phyloP scores from a whole-genome alignment of 805 yeast genomes.

The Brettanomyces sp. region DNA sequence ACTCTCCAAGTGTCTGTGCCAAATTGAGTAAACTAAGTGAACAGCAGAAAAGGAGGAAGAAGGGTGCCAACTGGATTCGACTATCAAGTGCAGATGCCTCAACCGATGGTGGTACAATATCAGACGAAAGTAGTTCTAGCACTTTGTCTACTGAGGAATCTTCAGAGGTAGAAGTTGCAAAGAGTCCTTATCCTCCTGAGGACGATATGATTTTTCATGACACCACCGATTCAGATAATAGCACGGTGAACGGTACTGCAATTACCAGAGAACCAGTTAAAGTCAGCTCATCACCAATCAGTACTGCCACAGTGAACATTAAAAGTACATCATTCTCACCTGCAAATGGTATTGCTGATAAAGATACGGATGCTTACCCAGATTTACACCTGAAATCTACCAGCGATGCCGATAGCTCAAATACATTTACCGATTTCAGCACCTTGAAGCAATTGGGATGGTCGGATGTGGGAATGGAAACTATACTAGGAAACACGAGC shows the following conservation, averaged over 20 bases:
- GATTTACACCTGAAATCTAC: too few species aligned
- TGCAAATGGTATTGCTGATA: background rate
- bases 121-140: background rate
- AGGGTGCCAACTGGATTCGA: slow-evolving; percentile 4
- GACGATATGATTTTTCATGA: background rate
- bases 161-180: too few species aligned
- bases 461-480: background rate
- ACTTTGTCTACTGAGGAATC: too few species aligned
- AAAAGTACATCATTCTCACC: background rate
- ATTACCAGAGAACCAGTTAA: too few species aligned
- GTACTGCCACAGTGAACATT: background rate
- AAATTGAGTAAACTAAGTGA: slow-evolving; percentile 7
- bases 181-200: background rate
- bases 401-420: too few species aligned
- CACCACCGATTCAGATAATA: too few species aligned
- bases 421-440: background rate
- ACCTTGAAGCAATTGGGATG: background rate
- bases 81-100: background rate
- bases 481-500: slow-evolving; percentile 8
- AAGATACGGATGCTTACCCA: background rate
- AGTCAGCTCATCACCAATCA: background rate
- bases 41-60: background rate
- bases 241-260: too few species aligned
- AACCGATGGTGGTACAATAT: background rate
- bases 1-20: slow-evolving; percentile 16